Evolutionary conservation across 2,329 filamentous ascomycete genomes (phyloP), one percentile per base, ranked within the genome.

Genomic region (Metarhizium humberi): DNA sequence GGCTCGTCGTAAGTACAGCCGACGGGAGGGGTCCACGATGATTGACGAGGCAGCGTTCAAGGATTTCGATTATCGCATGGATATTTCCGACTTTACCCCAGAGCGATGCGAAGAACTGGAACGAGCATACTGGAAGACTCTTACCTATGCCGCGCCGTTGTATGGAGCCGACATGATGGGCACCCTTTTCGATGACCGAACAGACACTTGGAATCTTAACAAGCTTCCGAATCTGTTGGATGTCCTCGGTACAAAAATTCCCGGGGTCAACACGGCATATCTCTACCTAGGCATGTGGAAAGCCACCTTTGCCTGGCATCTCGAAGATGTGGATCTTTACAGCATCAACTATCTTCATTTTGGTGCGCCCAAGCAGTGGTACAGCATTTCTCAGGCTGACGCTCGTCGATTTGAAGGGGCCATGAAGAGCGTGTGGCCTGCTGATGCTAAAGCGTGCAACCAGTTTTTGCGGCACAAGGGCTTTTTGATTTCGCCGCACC

Each of bases 321-420:
- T 99, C 53, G 94, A 99, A 69, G 94, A 99, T 68, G 92, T 99
- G 46, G 94, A 99, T 74, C 81, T 99, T 4, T 99, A 99, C 82
- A 97, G 92, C 69, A 99, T 99, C 79, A 99, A 99, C 74, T 99
- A 96, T 70, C 91, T 99, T 57, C 94, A 99, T 67, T 99, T 99
- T 69, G 94, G 94, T 54, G 94, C 94, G 1, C 94, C 94, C 0
- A 99, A 99, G 73, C 94, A 99, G 70, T 99, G 94, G 94, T 99
- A 99, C 74, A 96, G 92, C 71, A 97, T 99, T 61, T 96, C 92
- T 0, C 95, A 97, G 69, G 88, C 89, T 61, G 94, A 99, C 68
- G 91, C 92, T 14, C 84, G 91, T 52, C 86, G 88, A 16, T 99
- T 99, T 63, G 94, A 99, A 71, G 84, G 85, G 42, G 92, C 90